Base-by-base conservation (phyloP, 306 rosid species). In the Arachis hypogaea region DNA sequence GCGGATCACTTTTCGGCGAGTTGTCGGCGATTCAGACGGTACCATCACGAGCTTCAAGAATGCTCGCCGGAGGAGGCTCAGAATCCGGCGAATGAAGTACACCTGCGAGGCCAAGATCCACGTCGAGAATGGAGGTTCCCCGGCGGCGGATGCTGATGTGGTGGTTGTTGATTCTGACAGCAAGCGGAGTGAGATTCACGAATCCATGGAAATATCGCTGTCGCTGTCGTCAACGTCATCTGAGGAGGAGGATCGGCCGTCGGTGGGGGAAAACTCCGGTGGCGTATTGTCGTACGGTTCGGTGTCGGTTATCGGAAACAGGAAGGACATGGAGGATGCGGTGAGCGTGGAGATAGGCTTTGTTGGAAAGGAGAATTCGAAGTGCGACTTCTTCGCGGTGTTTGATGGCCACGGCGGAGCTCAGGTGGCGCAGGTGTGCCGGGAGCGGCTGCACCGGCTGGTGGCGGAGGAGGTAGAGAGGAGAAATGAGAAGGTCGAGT, bases 291-390 rank as follows among this genome's bases (percentile, higher is more conserved):
- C 78, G 16, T 81, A 85, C 76, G 92, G 98, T 11, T 80, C 69
- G n/a, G 84, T 77, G 7, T 91, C 98, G 57, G 65, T 77, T 65
- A 86, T 82, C n/a, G 98, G 98, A 16, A 69, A 77, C 57, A 88
- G 98, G 85, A 91, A 63, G 69, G 98, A 86, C 67, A 93, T 91
- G 98, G 98, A 93, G 67, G 98, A 93, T 44, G 83, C 87, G 7
- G 96, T 86, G 84, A 91, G 90, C 28, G 78, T 74, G 29, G 93
- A 91, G 86, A 29, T 88, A 43, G 92, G 86, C 63, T 76, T 88
- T 33, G 81, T 45, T 46, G 63, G 2, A n/a, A 80, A 69, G 71
- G 75, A 63, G 2, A 66, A 18, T 2, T 75, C 66, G 42, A 87
- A 71, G 80, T 86, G 65, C 59, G 89, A 93, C 61, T 93, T 89